Percentiles rank a stretch among this genome's conserved stretches.
These are phyloP conservation scores for Thielaviopsis populi DNA, from an alignment of 2,329 filamentous ascomycete genomes.

Conservation along the genomic window DNA sequence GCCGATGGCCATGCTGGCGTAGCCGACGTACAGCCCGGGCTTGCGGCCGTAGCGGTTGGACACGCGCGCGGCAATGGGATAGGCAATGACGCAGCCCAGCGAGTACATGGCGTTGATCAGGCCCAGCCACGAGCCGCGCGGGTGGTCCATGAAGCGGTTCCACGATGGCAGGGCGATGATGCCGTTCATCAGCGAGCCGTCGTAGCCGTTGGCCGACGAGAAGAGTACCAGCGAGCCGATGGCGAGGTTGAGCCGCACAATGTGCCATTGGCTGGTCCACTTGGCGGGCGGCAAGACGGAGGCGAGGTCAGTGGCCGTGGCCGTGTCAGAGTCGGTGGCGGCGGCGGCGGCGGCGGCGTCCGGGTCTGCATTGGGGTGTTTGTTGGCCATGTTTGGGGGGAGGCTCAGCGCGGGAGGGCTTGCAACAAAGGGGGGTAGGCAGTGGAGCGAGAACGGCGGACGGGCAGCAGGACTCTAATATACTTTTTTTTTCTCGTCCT, in stretches of 20 bases:
- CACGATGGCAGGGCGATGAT: slow-evolving; percentile 28
- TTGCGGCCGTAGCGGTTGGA: slow-evolving; percentile 34
- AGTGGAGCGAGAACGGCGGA: not conserved
- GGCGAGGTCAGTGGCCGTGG: slow-evolving; percentile 45
- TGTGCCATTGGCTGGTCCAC: slow-evolving; percentile 58
- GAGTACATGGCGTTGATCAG: slow-evolving; percentile 38
- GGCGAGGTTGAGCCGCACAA: slow-evolving; percentile 57
- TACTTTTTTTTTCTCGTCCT: not conserved
- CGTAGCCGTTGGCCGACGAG: slow-evolving; percentile 38
- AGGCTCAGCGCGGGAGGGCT: not conserved
- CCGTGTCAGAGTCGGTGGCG: slow-evolving; percentile 32
- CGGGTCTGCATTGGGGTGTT: not conserved
- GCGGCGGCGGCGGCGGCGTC: not conserved
- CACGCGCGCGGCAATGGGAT: slow-evolving; percentile 32
- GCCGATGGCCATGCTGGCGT: slow-evolving; percentile 27
- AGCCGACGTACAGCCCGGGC: slow-evolving; percentile 31
- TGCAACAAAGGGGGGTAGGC: not conserved
- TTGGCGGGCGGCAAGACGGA: slow-evolving; percentile 72
- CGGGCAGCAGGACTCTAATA: not conserved
- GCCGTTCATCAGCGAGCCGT: slow-evolving; percentile 36
- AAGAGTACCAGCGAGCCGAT: slow-evolving; percentile 34
- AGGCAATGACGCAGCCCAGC: slow-evolving; percentile 33
- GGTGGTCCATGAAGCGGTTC: slow-evolving; percentile 20
- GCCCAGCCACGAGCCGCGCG: slow-evolving; percentile 32
- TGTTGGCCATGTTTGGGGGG: not conserved